Evolutionary conservation across 441 rosid genomes (phyloP).

Genomic region (Populus trichocarpa): DNA sequence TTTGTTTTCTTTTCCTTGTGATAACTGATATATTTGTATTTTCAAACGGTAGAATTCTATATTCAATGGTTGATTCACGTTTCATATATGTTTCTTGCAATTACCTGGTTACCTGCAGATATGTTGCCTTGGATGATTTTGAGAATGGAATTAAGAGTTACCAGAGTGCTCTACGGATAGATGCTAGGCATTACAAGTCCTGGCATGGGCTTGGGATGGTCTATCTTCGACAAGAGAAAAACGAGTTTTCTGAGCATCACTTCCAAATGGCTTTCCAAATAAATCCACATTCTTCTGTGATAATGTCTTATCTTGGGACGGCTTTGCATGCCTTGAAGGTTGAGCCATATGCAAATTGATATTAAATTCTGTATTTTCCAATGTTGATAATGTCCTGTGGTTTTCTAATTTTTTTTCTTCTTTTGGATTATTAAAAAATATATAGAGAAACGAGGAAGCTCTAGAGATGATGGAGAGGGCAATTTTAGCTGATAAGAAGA

Average conservation of each 20-base stretch:
- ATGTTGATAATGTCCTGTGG: not conserved
- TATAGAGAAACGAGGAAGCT: constrained; percentile 89
- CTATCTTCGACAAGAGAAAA: constrained; percentile 92
- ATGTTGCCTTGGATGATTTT: constrained; percentile 86
- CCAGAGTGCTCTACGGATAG: constrained; percentile 85
- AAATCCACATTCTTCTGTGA: constrained; percentile 87
- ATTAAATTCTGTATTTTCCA: not conserved
- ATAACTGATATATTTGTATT: not conserved
- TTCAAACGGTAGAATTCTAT: not conserved
- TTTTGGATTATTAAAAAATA: constrained; percentile 4
- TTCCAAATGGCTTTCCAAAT: constrained; percentile 82
- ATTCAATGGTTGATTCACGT: constrained; percentile 9
- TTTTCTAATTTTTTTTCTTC: constrained; percentile 5
- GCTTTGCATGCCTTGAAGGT: constrained; percentile 91
- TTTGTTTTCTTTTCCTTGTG: not conserved
- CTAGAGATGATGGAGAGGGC: constrained; percentile 90
- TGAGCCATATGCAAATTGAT: constrained; percentile 13
- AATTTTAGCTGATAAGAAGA: constrained; percentile 81
- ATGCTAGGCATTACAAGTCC: constrained; percentile 89
- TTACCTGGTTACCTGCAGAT: constrained; percentile 36
- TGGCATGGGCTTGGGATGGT: constrained; percentile 99
- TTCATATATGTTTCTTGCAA: constrained; percentile 13
- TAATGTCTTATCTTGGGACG: constrained; percentile 91
- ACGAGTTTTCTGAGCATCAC: constrained; percentile 93
- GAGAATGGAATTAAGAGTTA: constrained; percentile 93